Percentiles rank a stretch among this genome's conserved stretches.
These are phyloP conservation scores for Chaetomiaceae sp. DNA, from an alignment of 2,329 filamentous ascomycete genomes.

Conservation along the genomic window DNA sequence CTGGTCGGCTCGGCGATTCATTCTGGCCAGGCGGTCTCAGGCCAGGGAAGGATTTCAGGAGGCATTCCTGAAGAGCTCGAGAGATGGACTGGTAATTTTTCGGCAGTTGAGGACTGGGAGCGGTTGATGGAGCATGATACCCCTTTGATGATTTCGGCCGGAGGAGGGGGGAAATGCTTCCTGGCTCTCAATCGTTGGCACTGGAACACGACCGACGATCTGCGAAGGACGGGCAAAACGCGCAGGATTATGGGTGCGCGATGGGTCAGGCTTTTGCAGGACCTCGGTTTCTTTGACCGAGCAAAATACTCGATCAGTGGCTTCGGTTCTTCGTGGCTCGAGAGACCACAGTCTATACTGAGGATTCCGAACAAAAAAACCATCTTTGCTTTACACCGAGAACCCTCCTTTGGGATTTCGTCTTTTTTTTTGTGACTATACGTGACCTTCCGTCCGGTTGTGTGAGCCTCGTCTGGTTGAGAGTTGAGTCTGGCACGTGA, in stretches of 20 bases:
- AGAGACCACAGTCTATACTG: slow-evolving; percentile 26
- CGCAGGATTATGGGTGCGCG: slow-evolving; percentile 20
- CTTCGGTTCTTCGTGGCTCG: slow-evolving; percentile 23
- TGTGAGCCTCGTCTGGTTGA: too few relatives aligned
- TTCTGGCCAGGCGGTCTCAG: slow-evolving; percentile 20
- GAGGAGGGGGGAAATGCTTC: slow-evolving; percentile 21
- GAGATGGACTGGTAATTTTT: slow-evolving; percentile 29
- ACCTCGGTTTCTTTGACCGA: slow-evolving; percentile 18
- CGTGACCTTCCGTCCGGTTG: background rate
- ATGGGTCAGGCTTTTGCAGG: slow-evolving; percentile 24
- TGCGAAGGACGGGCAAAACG: slow-evolving; percentile 18
- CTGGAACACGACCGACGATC: slow-evolving; percentile 24
- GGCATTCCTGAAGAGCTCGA: slow-evolving; percentile 21
- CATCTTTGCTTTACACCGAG: slow-evolving; percentile 9
- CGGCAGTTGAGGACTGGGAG: slow-evolving; percentile 27
- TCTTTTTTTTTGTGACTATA: background rate
- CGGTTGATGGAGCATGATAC: slow-evolving; percentile 30
- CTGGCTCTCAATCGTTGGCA: slow-evolving; percentile 20
- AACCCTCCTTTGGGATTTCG: background rate
- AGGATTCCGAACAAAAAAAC: slow-evolving; percentile 25
- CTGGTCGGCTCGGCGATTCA: slow-evolving; percentile 36
- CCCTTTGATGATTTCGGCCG: slow-evolving; percentile 27
- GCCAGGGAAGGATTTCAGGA: slow-evolving; percentile 17
- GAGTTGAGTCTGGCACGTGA: too few relatives aligned
- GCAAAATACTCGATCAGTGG: slow-evolving; percentile 16